phyloP scores from a whole-genome alignment of 2,329 filamentous ascomycete species.

The Esteya vermicola region DNA sequence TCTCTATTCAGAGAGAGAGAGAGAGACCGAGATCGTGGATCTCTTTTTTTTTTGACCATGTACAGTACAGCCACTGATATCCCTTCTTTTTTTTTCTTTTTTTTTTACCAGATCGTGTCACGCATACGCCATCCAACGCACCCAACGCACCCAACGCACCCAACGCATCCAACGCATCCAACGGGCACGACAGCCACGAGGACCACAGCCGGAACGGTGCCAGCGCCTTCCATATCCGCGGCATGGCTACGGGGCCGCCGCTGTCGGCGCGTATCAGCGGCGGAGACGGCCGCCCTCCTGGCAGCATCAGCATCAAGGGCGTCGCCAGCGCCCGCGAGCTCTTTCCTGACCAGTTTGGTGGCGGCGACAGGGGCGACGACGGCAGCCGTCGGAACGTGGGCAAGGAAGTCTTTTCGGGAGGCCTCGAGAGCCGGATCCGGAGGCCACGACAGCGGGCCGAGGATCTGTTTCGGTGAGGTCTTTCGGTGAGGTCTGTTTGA shows the following conservation, averaged over 20 bases:
- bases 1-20: too few relatives aligned
- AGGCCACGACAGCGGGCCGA: slow-evolving; percentile 55
- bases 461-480: slow-evolving; percentile 51
- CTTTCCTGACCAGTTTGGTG: slow-evolving; percentile 48
- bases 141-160: too few relatives aligned
- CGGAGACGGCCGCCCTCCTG: slow-evolving; percentile 29
- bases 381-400: slow-evolving; percentile 32
- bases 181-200: slow-evolving; percentile 2
- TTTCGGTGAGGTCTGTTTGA: neutral
- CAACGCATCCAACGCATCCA: too few relatives aligned
- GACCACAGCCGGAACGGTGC: slow-evolving; percentile 15
- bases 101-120: neutral
- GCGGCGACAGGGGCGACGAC: neutral
- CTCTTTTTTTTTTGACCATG: neutral
- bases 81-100: neutral
- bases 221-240: slow-evolving; percentile 40
- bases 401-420: slow-evolving; percentile 56
- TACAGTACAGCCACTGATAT: neutral
- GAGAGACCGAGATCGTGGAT: too few relatives aligned
- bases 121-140: neutral
- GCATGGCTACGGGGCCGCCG: slow-evolving; percentile 32
- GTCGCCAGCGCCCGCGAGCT: slow-evolving; percentile 47
- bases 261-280: too few relatives aligned
- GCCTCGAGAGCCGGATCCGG: slow-evolving; percentile 39
- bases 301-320: slow-evolving; percentile 55